Percentiles rank a stretch among this genome's conserved stretches.
These are phyloP conservation scores for Pezicula neosporulosa DNA, from an alignment of 2,329 filamentous ascomycete species.

Conservation along the genomic window DNA sequence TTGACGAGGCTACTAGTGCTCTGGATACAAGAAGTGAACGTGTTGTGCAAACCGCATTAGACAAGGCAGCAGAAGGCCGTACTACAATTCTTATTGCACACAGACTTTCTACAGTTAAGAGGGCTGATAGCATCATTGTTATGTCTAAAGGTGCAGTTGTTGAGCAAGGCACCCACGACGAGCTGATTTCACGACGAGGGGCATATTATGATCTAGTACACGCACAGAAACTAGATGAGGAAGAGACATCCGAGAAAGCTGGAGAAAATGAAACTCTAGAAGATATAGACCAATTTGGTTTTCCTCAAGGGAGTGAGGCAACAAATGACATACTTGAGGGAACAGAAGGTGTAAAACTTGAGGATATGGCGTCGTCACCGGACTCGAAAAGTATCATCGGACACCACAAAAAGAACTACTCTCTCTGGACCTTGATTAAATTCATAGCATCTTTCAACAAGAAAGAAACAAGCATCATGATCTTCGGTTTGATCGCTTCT, in stretches of 20 bases:
- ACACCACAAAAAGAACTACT: no score
- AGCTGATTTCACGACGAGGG: constrained; percentile 63
- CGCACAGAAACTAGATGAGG: constrained; percentile 26
- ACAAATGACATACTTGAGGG: no score
- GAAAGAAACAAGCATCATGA: neutral
- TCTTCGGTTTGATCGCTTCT: constrained; percentile 8
- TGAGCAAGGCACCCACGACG: constrained; percentile 71
- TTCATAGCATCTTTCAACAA: no score
- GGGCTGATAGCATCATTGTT: constrained; percentile 81
- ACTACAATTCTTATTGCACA: constrained; percentile 94
- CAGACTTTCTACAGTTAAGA: constrained; percentile 84
- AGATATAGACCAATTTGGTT: constrained; percentile 8
- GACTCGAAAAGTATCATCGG: no score
- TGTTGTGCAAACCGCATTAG: constrained; percentile 81
- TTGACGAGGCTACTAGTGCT: constrained; percentile 60
- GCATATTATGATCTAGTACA: constrained; percentile 32
- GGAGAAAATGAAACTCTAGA: constrained; percentile 2
- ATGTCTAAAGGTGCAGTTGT: constrained; percentile 71
- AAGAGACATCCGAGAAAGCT: no score
- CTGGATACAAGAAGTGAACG: constrained; percentile 87
- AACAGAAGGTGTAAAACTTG: no score
- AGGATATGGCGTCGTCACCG: no score
- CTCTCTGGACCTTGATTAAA: no score
- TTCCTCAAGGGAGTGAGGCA: no score
- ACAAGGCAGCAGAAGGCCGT: constrained; percentile 73